Evolutionary conservation across 108 stramenopile genomes (phyloP).

Genomic region (Cyclotella kingstonii): DNA sequence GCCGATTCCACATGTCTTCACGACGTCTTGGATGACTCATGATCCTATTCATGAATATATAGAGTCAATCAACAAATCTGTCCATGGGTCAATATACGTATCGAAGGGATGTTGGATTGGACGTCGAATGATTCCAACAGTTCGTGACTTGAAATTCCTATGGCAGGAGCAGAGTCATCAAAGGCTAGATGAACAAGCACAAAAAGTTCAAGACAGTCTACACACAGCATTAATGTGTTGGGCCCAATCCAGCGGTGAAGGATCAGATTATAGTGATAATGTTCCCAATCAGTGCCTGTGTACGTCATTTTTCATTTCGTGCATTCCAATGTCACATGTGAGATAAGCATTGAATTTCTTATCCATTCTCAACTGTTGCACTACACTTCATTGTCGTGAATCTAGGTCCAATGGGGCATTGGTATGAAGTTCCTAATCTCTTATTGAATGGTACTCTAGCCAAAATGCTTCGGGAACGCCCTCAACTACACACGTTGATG

Average conservation of each 20-base stretch:
- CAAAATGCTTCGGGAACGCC: conserved; percentile 46
- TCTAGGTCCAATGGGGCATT: conserved; percentile 53
- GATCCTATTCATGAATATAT: conserved; percentile 36
- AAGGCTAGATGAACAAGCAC: conserved; percentile 59
- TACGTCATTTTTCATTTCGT: neutral
- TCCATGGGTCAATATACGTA: conserved; percentile 41
- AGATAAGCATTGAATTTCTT: no score
- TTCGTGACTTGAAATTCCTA: conserved; percentile 48
- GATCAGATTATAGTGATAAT: conserved; percentile 54
- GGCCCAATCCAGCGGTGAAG: conserved; percentile 54
- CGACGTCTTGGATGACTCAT: conserved; percentile 66
- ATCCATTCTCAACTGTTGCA: no score
- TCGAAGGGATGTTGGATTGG: conserved; percentile 53
- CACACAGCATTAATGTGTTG: conserved; percentile 50
- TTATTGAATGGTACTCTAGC: conserved; percentile 55
- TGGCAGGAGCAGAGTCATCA: conserved; percentile 55
- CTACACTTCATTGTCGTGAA: no score
- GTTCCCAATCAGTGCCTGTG: conserved; percentile 53
- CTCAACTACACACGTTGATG: conserved; percentile 61
- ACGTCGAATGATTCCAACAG: conserved; percentile 55
- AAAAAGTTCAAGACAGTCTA: conserved; percentile 48
- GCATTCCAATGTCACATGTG: no score
- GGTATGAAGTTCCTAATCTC: conserved; percentile 59
- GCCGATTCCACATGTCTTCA: conserved; percentile 52
- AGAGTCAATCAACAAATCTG: conserved; percentile 26